Base-by-base conservation (phyloP, 1,139 yeast genomes). In the Geotrichum carabidarum region DNA sequence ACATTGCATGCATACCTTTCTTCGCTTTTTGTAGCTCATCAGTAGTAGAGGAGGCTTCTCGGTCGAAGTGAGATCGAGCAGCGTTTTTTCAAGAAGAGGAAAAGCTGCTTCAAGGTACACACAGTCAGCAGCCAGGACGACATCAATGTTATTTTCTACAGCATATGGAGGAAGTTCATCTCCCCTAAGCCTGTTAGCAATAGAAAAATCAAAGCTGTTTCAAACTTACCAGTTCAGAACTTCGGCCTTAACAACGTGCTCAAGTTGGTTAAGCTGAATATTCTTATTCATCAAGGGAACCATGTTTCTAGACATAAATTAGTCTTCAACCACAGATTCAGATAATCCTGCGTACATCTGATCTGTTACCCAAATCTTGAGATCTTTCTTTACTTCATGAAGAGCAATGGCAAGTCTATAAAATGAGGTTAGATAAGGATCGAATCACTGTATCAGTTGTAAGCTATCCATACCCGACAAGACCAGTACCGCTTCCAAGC, bases 401-500 rank as follows among this genome's bases (percentile, higher is more conserved):
- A 62, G 55, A 1, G 68, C 75, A 22, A 72, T 63, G 1, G 74
- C 74, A 46, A 71, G 63, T 6, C 74, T 66, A 44, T n/a, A n/a
- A n/a, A n/a, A n/a, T 35, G n/a, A 41, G 37, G 30, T 32, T 22
- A 31, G 27, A 22, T 22, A 22, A 22, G 27, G 27, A 3, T 22
- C 27, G 5, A 22, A 22, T 22, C 27, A 22, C 35, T 38, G 15
- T 8, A 37, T 27, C 22, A 34, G n/a, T 2, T 22, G 27, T 22
- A 22, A 22, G 27, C 37, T 12, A 30, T 27, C 7, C 9, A 35
- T 55, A 67, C 67, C 81, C 83, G 8, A 77, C 79, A 1, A 80
- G 68, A 0, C 83, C 83, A 0, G 84, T 79, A 1, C 84, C 84
- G 56, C 80, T 74, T 0, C 84, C 84, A 17, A 79, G 66, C 59